Evolutionary conservation across 148 eudicot genomes (phyloP).

Genomic region (Cornus kousa): DNA sequence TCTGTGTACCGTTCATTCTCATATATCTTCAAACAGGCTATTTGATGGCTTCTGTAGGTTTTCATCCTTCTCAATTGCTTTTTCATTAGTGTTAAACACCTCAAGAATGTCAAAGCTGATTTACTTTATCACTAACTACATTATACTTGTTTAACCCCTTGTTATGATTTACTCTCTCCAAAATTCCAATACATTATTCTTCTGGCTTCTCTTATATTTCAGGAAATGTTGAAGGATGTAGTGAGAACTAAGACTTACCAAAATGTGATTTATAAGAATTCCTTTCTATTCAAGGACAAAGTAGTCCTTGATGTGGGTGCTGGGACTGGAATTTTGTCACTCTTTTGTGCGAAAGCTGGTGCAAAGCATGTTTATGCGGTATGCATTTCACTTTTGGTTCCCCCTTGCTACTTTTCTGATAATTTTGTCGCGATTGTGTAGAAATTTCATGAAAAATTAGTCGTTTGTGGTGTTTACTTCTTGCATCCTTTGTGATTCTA

Average conservation of each 20-base stretch:
- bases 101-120: no score
- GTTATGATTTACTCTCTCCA: not conserved
- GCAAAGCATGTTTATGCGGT: slow-evolving; percentile 99
- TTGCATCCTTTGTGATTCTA: not conserved
- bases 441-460: not conserved
- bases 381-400: slow-evolving; percentile 18
- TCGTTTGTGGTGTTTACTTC: no score
- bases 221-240: slow-evolving; percentile 98
- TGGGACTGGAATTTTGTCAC: slow-evolving; percentile 96
- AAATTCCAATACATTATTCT: not conserved
- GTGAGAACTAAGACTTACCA: slow-evolving; percentile 97
- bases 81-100: no score
- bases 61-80: no score
- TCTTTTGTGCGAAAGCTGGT: slow-evolving; percentile 97
- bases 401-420: no score
- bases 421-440: not conserved
- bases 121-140: not conserved
- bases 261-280: slow-evolving; percentile 81
- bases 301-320: slow-evolving; percentile 98
- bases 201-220: slow-evolving; percentile 24
- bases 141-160: not conserved
- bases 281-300: slow-evolving; percentile 84
- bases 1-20: not conserved
- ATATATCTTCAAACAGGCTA: no score
- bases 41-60: no score